Percentiles rank a stretch among this genome's conserved stretches.
Evolutionary conservation across 2,329 filamentous ascomycete genomes (phyloP).

Genomic region (Aspergillus terreus): DNA sequence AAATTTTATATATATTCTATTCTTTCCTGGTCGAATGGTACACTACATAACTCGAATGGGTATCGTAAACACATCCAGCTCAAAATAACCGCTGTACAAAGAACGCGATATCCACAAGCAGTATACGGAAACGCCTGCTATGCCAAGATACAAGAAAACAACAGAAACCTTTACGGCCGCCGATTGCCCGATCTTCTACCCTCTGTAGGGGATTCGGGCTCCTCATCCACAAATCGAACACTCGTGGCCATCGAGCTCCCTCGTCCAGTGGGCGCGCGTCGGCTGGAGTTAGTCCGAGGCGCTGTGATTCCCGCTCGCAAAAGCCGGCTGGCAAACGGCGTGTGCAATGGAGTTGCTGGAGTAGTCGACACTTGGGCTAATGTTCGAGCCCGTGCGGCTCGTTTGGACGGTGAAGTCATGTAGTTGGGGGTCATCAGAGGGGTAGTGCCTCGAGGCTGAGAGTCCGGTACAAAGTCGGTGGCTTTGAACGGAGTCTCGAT

Average conservation of each 20-base stretch:
- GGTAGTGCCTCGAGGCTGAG: conserved; percentile 30
- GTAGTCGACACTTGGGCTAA: conserved; percentile 44
- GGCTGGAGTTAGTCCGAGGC: conserved; percentile 21
- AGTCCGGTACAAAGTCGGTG: conserved; percentile 31
- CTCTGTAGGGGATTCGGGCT: conserved; percentile 39
- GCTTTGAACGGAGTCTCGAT: conserved; percentile 36
- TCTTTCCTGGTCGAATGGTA: not conserved
- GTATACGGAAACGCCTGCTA: conserved; percentile 1
- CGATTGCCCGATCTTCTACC: conserved; percentile 34
- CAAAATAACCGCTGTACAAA: conserved; percentile 4
- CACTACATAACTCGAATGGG: conserved; percentile 5
- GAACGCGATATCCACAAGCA: not conserved
- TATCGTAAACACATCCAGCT: conserved; percentile 3
- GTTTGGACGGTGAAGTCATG: conserved; percentile 44
- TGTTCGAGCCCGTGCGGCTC: conserved; percentile 40
- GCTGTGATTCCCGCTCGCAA: conserved; percentile 22
- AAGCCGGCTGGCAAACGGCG: conserved; percentile 42
- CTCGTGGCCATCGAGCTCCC: conserved; percentile 30
- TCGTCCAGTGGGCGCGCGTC: conserved; percentile 23
- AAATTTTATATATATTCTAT: not conserved
- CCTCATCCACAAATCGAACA: conserved; percentile 40
- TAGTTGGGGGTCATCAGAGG: conserved; percentile 41
- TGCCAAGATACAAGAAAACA: not conserved
- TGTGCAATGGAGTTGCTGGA: conserved; percentile 41
- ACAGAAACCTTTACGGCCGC: conserved; percentile 10